These are phyloP conservation scores for Daedaleopsis nitida DNA, from an alignment of 768 basidiomycete species.

Conservation along the genomic window DNA sequence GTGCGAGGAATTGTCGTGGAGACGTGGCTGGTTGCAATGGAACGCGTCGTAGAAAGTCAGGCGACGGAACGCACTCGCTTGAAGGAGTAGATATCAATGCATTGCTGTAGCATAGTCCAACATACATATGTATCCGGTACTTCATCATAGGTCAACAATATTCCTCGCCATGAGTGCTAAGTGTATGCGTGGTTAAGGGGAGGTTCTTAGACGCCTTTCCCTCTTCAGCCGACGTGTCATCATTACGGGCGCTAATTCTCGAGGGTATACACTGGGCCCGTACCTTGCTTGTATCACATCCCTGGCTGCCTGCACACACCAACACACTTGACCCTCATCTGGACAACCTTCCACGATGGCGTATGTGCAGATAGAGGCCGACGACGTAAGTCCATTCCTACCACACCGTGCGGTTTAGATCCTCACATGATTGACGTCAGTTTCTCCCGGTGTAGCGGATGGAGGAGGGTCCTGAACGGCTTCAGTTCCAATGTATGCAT, in stretches of 20 bases:
- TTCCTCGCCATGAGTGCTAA: background rate
- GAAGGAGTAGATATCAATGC: background rate
- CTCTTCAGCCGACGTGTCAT: slow-evolving; percentile 7
- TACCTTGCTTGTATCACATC: too few relatives aligned
- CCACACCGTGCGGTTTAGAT: background rate
- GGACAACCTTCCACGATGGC: slow-evolving; percentile 19
- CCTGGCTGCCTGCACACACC: too few relatives aligned
- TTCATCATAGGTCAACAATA: background rate
- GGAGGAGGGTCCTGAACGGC: slow-evolving; percentile 34
- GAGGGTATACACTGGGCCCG: background rate
- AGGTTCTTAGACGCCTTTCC: slow-evolving; percentile 5
- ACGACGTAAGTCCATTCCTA: slow-evolving; percentile 23
- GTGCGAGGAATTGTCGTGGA: slow-evolving; percentile 48
- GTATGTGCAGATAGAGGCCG: slow-evolving; percentile 33
- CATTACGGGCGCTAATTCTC: background rate
- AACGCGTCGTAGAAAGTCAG: slow-evolving; percentile 66
- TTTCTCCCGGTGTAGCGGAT: slow-evolving; percentile 27
- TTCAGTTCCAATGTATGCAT: slow-evolving; percentile 33
- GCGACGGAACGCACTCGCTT: slow-evolving; percentile 54
- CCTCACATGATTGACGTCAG: slow-evolving; percentile 20
- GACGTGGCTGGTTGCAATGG: slow-evolving; percentile 85
- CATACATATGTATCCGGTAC: background rate
- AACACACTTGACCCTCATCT: too few relatives aligned
- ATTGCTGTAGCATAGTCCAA: background rate
- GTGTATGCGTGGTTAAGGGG: background rate